Percentiles rank a stretch among this genome's conserved stretches.
Evolutionary conservation across 1,284 basidiomycete species (phyloP).

Genomic region (Heliocybe sulcata): DNA sequence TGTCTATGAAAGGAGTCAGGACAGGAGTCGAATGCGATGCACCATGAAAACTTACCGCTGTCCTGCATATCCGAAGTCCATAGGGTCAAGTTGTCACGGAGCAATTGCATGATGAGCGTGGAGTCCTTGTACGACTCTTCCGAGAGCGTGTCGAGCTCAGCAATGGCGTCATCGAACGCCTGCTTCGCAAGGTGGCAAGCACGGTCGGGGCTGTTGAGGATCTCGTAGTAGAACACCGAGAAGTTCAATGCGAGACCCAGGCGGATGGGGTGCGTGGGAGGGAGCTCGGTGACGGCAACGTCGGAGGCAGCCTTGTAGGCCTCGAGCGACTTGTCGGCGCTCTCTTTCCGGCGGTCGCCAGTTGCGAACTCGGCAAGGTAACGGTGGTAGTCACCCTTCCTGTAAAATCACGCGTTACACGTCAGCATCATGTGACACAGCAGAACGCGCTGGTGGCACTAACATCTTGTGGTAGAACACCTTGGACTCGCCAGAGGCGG

Average conservation of each 20-base stretch:
- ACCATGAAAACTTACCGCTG: conserved; percentile 45
- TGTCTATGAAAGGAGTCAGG: conserved; percentile 32
- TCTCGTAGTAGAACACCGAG: conserved; percentile 99
- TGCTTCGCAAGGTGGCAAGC: conserved; percentile 99
- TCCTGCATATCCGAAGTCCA: conserved; percentile 99
- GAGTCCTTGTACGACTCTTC: conserved; percentile 99
- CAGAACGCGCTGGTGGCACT: conserved; percentile 19
- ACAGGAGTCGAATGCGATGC: not conserved
- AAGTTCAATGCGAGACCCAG: conserved; percentile 99
- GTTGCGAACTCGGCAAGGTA: conserved; percentile 99
- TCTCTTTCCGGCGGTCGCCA: conserved; percentile 97
- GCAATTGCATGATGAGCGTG: conserved; percentile 97
- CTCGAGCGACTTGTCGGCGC: conserved; percentile 97
- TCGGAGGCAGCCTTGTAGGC: conserved; percentile 99
- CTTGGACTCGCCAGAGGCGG: conserved; percentile 97
- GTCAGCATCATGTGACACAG: not conserved
- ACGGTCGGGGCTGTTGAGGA: conserved; percentile 98
- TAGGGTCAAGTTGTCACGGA: conserved; percentile 97
- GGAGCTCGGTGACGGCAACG: conserved; percentile 95
- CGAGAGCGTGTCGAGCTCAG: conserved; percentile 98
- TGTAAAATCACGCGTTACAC: conserved; percentile 23
- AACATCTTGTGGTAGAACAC: conserved; percentile 99
- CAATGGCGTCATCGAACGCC: conserved; percentile 99
- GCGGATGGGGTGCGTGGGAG: conserved; percentile 98
- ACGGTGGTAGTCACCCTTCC: conserved; percentile 99